These are phyloP conservation scores for Olyra latifolia DNA, from an alignment of 176 grass and related monocot genomes.

Conservation along the genomic window DNA sequence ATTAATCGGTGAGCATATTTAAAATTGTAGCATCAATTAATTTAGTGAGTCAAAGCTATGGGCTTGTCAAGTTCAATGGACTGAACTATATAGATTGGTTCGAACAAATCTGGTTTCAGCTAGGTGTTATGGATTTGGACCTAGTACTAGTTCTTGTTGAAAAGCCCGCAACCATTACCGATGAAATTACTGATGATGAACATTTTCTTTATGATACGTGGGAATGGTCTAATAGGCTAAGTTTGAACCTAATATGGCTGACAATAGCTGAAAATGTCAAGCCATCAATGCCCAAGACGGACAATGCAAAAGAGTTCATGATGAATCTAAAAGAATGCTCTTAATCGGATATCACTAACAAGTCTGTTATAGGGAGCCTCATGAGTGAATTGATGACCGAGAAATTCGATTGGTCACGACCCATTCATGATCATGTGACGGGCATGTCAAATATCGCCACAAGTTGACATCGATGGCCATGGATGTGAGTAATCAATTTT, in stretches of 20 bases:
- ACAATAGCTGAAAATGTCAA: background rate
- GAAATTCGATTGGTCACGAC: background rate
- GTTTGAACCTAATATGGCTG: background rate
- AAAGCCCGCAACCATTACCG: background rate
- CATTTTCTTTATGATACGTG: background rate
- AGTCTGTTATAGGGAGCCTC: background rate
- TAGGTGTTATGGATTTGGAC: background rate
- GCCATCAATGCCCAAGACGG: background rate
- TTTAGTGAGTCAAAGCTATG: background rate
- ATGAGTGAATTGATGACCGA: background rate
- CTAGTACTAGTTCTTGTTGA: background rate
- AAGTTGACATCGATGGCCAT: background rate
- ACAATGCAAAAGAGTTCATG: background rate
- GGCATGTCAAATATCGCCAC: background rate
- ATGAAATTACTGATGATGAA: background rate
- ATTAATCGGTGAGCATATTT: background rate
- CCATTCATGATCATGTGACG: conserved; percentile 4
- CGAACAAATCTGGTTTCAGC: background rate
- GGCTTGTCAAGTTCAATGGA: background rate
- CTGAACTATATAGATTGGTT: background rate
- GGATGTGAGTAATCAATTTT: background rate
- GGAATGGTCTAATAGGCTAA: background rate
- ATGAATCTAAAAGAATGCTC: background rate
- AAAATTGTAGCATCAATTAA: background rate
- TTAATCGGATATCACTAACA: background rate